Percentiles rank a stretch among this genome's conserved stretches.
phyloP scores from a whole-genome alignment of 2,329 filamentous ascomycete genomes.

The Aspergillus fumigatiaffinis region DNA sequence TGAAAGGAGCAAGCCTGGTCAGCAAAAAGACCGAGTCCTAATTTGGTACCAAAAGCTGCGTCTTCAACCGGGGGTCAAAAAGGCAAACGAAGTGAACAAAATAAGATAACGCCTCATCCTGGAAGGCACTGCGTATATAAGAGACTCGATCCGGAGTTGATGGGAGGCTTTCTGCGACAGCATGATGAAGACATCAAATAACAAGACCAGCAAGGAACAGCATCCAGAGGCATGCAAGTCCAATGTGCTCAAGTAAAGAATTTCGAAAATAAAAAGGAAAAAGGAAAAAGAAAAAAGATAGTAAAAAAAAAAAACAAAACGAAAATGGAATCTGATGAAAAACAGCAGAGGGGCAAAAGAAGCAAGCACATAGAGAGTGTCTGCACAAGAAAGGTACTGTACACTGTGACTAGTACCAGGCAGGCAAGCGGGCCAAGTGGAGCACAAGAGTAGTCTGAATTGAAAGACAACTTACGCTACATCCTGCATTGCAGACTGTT shows the following conservation, averaged over 20 bases:
- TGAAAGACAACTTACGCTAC: constrained; percentile 52
- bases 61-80: constrained; percentile 1
- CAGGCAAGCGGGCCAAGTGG: constrained; percentile 26
- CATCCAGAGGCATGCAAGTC: constrained; percentile 25
- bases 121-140: constrained; percentile 11
- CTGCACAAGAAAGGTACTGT: constrained; percentile 26
- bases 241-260: constrained; percentile 7
- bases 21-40: constrained; percentile 1
- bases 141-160: constrained; percentile 4
- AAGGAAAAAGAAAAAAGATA: neutral
- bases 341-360: constrained; percentile 22
- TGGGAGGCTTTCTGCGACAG: constrained; percentile 6
- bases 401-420: constrained; percentile 23
- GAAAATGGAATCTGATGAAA: neutral
- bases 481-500: constrained; percentile 50
- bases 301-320: neutral
- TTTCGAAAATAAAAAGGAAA: neutral
- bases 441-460: constrained; percentile 31
- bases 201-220: constrained; percentile 8
- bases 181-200: constrained; percentile 9
- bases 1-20: constrained; percentile 30
- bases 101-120: constrained; percentile 7
- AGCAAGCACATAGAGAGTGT: constrained; percentile 22
- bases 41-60: neutral
- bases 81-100: constrained; percentile 2